phyloP scores from a whole-genome alignment of 768 basidiomycete genomes.

The Suillus sp. region DNA sequence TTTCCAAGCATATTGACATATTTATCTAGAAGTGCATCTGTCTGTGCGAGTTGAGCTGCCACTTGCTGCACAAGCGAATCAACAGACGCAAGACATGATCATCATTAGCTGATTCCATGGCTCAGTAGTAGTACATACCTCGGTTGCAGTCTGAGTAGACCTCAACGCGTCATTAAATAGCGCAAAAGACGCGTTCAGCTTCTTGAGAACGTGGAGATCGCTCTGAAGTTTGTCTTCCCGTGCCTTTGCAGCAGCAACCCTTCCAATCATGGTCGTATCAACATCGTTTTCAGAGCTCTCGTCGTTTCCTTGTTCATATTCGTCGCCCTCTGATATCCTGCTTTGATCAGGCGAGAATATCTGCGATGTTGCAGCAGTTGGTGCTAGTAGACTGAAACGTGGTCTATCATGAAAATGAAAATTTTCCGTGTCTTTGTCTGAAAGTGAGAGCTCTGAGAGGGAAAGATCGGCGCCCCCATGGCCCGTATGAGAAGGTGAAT shows the following conservation, averaged over 20 bases:
- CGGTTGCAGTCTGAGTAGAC: constrained; percentile 66
- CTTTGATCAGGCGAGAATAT: constrained; percentile 27
- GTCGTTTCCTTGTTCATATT: constrained; percentile 21
- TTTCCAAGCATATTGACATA: constrained; percentile 69
- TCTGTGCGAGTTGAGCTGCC: constrained; percentile 66
- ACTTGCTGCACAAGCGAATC: constrained; percentile 49
- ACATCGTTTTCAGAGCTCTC: constrained; percentile 14
- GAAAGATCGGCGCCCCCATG: constrained; percentile 55
- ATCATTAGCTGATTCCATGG: background rate
- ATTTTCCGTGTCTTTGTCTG: constrained; percentile 30
- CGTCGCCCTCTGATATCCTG: constrained; percentile 27
- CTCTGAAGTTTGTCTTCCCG: constrained; percentile 76
- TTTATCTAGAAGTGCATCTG: constrained; percentile 73
- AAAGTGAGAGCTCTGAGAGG: constrained; percentile 55
- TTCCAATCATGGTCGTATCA: constrained; percentile 27
- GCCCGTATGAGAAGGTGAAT: constrained; percentile 39
- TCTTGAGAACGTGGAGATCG: constrained; percentile 71
- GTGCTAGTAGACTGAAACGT: constrained; percentile 37
- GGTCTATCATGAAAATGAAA: constrained; percentile 27
- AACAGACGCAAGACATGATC: background rate
- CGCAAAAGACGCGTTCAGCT: constrained; percentile 71
- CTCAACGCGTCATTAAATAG: constrained; percentile 67
- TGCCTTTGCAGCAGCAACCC: constrained; percentile 33
- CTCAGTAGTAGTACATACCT: constrained; percentile 45
- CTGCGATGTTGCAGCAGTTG: constrained; percentile 21